A percentile compares a stretch with the other conserved stretches of the same genome.
These are phyloP conservation scores for Blastobotrys parvus DNA, from an alignment of 805 yeast genomes.

Conservation along the genomic window DNA sequence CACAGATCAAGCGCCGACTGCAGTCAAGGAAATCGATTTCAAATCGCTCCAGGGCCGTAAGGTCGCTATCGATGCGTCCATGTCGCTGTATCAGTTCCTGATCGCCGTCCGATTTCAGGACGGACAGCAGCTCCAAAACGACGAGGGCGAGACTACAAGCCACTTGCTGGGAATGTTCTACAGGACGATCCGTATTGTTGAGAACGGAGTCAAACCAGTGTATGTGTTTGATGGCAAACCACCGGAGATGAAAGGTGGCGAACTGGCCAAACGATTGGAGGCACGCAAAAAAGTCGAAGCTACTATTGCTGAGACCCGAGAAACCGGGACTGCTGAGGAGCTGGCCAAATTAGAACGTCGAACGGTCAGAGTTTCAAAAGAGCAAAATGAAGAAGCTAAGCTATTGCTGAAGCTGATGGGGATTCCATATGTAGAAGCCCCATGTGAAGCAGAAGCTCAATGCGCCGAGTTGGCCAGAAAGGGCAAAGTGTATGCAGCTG, in stretches of 20 bases:
- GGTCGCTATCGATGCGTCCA: constrained; percentile 80
- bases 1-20: constrained; percentile 81
- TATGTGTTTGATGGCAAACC: constrained; percentile 98
- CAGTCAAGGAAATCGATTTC: constrained; percentile 70
- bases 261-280: constrained; percentile 74
- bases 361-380: constrained; percentile 77
- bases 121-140: constrained; percentile 86
- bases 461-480: constrained; percentile 87
- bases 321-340: constrained; percentile 73
- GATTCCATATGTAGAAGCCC: constrained; percentile 86
- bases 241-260: constrained; percentile 89
- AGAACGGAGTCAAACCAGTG: constrained; percentile 90
- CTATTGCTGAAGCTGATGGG: constrained; percentile 81
- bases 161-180: constrained; percentile 96
- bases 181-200: constrained; percentile 82
- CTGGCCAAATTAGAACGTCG: constrained; percentile 71
- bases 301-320: constrained; percentile 60
- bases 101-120: constrained; percentile 96
- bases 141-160: constrained; percentile 81
- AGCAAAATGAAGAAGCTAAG: constrained; percentile 93
- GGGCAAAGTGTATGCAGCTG: constrained; percentile 94
- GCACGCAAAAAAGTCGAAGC: constrained; percentile 78
- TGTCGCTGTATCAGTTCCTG: constrained; percentile 92
- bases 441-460: constrained; percentile 98
- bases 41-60: constrained; percentile 86